These are phyloP conservation scores for Phytophthora sp. DNA, from an alignment of 352 stramenopile species.

Conservation along the genomic window DNA sequence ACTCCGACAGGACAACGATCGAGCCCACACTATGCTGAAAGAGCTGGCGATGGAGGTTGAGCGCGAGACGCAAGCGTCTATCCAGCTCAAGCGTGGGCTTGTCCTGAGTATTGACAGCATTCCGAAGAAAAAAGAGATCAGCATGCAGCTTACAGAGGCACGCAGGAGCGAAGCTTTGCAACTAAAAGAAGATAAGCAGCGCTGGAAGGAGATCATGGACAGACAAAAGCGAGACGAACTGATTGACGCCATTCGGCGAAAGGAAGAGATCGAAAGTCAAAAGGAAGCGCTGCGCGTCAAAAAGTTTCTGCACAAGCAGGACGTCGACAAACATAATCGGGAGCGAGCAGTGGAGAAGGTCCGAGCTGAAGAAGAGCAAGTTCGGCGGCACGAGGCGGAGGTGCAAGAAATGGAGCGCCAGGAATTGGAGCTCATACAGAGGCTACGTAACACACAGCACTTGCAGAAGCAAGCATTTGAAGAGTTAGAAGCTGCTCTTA, in stretches of 20 bases:
- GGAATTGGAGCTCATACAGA: slow-evolving; percentile 83
- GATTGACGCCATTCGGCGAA: slow-evolving; percentile 67
- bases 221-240: slow-evolving; percentile 70
- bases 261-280: slow-evolving; percentile 71
- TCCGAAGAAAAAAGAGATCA: slow-evolving; percentile 82
- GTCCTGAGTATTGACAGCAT: slow-evolving; percentile 83
- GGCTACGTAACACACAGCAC: slow-evolving; percentile 84
- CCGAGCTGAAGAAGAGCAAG: slow-evolving; percentile 65
- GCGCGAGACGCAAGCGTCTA: slow-evolving; percentile 70
- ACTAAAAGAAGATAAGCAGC: slow-evolving; percentile 86
- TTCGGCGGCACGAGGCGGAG: slow-evolving; percentile 62
- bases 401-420: slow-evolving; percentile 85
- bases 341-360: slow-evolving; percentile 71
- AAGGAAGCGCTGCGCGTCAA: slow-evolving; percentile 73
- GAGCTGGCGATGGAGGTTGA: slow-evolving; percentile 63
- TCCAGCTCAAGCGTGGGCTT: slow-evolving; percentile 75
- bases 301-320: slow-evolving; percentile 70
- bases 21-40: slow-evolving; percentile 65
- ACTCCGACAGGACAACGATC: slow-evolving; percentile 69
- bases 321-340: slow-evolving; percentile 75
- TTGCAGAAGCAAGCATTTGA: slow-evolving; percentile 87
- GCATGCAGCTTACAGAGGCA: slow-evolving; percentile 68
- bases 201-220: slow-evolving; percentile 74
- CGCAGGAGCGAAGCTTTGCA: slow-evolving; percentile 67
- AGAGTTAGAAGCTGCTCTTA: slow-evolving; percentile 81